Evolutionary conservation across 2,329 filamentous ascomycete genomes (phyloP).

Genomic region (Calonectria hawksworthii): DNA sequence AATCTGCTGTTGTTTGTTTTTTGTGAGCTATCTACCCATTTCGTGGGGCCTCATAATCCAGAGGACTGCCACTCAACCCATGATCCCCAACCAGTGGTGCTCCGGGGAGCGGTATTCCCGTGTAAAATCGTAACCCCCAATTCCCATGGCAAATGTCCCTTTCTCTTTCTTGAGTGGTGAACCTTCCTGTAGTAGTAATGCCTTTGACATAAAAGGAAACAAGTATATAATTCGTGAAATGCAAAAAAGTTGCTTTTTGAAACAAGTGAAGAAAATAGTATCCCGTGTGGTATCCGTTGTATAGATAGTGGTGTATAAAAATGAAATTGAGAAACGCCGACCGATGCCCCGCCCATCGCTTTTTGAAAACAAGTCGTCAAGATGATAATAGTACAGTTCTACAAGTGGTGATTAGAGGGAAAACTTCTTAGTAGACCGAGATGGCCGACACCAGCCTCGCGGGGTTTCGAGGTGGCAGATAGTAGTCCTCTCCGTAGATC

Average conservation of each 20-base stretch:
- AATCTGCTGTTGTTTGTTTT: conserved; percentile 34
- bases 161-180: conserved; percentile 43
- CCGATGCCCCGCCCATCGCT: conserved; percentile 48
- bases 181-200: conserved; percentile 16
- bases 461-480: conserved; percentile 66
- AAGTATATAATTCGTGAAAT: conserved; percentile 33
- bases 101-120: conserved; percentile 40
- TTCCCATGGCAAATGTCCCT: conserved; percentile 31
- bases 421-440: conserved; percentile 65
- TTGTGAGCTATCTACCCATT: conserved; percentile 42
- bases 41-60: conserved; percentile 20
- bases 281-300: conserved; percentile 49
- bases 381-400: conserved; percentile 36
- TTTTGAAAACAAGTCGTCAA: conserved; percentile 43
- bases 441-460: conserved; percentile 67
- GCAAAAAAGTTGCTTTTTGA: conserved; percentile 39
- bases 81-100: conserved; percentile 29
- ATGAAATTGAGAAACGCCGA: conserved; percentile 42
- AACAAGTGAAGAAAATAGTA: conserved; percentile 1
- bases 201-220: conserved; percentile 31
- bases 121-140: conserved; percentile 33
- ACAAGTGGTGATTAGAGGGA: neutral
- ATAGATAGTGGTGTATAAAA: conserved; percentile 22
- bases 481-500: conserved; percentile 68
- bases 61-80: conserved; percentile 43